phyloP scores from a whole-genome alignment of 345 rosid genomes.

The Corchorus olitorius region DNA sequence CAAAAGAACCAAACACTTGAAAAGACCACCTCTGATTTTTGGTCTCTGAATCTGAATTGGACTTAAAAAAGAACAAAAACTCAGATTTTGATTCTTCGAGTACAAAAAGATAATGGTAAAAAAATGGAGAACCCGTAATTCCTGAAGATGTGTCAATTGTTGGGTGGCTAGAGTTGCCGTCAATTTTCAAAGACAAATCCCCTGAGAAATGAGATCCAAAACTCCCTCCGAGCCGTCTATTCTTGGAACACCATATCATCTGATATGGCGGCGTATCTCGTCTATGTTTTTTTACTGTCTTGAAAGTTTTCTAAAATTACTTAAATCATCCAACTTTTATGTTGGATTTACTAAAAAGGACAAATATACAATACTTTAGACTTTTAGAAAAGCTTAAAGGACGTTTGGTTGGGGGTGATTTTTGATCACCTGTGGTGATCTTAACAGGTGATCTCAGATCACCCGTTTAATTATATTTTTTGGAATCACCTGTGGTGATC shows the following conservation, averaged over 20 bases:
- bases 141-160: neutral
- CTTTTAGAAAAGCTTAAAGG: too few relatives aligned
- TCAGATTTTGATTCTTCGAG: too few relatives aligned
- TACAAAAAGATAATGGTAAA: neutral
- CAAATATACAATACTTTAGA: too few relatives aligned
- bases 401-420: too few relatives aligned
- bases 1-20: neutral
- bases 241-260: conserved; percentile 17
- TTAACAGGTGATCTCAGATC: too few relatives aligned
- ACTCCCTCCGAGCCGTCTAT: conserved; percentile 4
- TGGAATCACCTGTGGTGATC: too few relatives aligned
- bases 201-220: neutral
- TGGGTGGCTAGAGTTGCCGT: neutral
- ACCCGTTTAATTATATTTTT: too few relatives aligned
- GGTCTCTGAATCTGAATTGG: neutral
- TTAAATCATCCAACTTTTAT: too few relatives aligned
- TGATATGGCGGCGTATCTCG: conserved; percentile 18
- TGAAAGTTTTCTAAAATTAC: neutral
- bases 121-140: neutral
- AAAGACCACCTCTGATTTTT: conserved; percentile 18
- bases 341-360: too few relatives aligned
- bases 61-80: too few relatives aligned
- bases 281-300: neutral
- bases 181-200: neutral
- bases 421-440: too few relatives aligned